Evolutionary conservation across 1,284 basidiomycete species (phyloP).

Genomic region (Calocybe gambosa): DNA sequence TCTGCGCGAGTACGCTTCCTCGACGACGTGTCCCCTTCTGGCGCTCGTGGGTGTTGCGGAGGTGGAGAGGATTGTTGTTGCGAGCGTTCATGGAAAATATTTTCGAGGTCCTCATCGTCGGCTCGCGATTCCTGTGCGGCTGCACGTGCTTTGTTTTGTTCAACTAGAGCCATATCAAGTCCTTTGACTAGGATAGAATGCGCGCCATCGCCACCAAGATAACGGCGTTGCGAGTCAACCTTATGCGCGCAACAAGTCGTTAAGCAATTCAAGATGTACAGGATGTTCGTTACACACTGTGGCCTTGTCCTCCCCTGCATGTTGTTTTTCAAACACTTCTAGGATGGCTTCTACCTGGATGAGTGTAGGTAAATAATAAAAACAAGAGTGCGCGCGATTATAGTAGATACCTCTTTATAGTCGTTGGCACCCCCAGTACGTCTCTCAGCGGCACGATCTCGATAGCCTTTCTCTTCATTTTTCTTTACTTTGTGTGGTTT

Average conservation of each 20-base stretch:
- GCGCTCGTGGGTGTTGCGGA: constrained; percentile 14
- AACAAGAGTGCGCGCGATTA: not conserved
- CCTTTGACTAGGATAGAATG: constrained; percentile 87
- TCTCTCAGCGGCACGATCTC: constrained; percentile 67
- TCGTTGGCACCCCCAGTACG: constrained; percentile 57
- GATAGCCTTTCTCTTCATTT: constrained; percentile 42
- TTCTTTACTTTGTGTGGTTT: constrained; percentile 76
- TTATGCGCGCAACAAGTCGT: constrained; percentile 23
- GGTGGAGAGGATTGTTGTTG: constrained; percentile 28
- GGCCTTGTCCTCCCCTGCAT: constrained; percentile 48
- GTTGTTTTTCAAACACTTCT: constrained; percentile 71
- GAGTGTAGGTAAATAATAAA: not conserved
- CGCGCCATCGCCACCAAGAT: constrained; percentile 83
- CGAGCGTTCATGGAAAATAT: constrained; percentile 47
- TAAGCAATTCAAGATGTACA: not conserved
- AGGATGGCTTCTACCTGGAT: constrained; percentile 71
- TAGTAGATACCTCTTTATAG: constrained; percentile 54
- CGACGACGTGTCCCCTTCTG: constrained; percentile 17
- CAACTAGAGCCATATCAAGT: constrained; percentile 82
- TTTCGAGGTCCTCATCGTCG: constrained; percentile 74
- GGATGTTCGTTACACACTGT: constrained; percentile 36
- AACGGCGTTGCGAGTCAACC: constrained; percentile 73
- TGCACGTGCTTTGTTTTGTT: constrained; percentile 71
- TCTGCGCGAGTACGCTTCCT: constrained; percentile 72
- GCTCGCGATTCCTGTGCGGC: constrained; percentile 40